Base-by-base conservation (phyloP, 768 basidiomycete genomes). In the Cantharellus cinnabarinus region DNA sequence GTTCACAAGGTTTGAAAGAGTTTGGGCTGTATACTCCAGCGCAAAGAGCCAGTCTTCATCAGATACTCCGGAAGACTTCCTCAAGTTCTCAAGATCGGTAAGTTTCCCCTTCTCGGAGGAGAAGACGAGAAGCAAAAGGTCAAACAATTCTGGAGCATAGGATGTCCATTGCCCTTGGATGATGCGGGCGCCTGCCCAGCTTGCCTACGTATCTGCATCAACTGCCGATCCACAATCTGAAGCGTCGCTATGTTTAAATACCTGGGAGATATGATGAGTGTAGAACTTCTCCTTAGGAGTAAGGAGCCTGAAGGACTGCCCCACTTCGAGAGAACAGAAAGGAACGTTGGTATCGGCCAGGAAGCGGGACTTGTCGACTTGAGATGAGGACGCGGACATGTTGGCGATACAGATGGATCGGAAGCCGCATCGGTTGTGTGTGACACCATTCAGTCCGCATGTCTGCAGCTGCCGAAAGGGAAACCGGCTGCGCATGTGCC, bases 161-260 rank as follows among this genome's bases (percentile, higher is more conserved):
- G 80, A 74, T 0, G 87, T 85, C 84, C 83, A 88, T 72, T 90
- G 87, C 51, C 73, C 82, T 71, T 87, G 83, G 58, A 89, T 84
- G 69, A 91, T 83, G 44, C 83, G 76, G 56, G 79, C 84, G 38
- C 89, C 89, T 0, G 84, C 84, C 89, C 89, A 91, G 1, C 81
- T 79, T 3, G 87, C 88, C 63, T 78, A 54, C 38, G 10, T 7
- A 14, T 10, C 66, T 1, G 41, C 2, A 1, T 40, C 5, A 40
- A 41, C 39, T 41, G 38, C 15, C 2, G 29, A 54, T 56, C 10
- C 29, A 41, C 10, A 15, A 29, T 5, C 7, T 5, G 58, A n/a
- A 50, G n/a, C 10, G 15, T 2, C 1, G 4, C 20, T 14, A 42
- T 48, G 39, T 4, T 50, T 37, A 53, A 44, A 34, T n/a, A 63